Conservation (phyloP, 2,329 filamentous ascomycete species). For the Diaporthe australafricana region DNA sequence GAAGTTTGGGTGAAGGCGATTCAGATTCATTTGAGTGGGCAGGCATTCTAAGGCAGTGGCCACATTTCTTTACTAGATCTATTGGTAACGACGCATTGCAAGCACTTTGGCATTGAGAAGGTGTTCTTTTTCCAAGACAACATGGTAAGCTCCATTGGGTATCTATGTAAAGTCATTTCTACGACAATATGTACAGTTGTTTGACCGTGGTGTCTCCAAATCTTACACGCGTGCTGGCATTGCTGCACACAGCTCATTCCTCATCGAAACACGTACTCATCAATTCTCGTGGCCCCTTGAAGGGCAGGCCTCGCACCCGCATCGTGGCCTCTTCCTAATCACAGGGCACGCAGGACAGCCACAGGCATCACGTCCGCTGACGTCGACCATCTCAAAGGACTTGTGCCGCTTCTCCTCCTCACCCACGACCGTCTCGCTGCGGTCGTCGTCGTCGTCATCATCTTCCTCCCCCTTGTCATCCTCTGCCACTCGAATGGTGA, state of each 20-base stretch:
- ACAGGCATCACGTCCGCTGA: constrained; percentile 7
- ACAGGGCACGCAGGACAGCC: constrained; percentile 25
- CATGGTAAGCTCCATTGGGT: constrained; percentile 14
- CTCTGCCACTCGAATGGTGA: neutral
- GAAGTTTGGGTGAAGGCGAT: no score
- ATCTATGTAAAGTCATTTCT: constrained; percentile 15
- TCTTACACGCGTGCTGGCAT: neutral
- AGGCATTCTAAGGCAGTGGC: neutral
- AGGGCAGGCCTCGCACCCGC: constrained; percentile 29
- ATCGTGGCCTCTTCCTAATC: constrained; percentile 27
- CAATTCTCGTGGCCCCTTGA: constrained; percentile 1
- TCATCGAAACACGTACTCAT: neutral
- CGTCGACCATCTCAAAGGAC: constrained; percentile 19
- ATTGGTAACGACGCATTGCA: neutral
- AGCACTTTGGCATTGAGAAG: neutral
- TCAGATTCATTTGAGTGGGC: no score
- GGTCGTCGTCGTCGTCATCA: neutral
- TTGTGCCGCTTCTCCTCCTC: constrained; percentile 24
- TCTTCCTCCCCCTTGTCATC: neutral
- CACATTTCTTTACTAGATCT: neutral
- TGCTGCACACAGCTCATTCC: no score
- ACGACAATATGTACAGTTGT: neutral
- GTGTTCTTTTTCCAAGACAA: neutral
- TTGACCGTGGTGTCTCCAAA: neutral
- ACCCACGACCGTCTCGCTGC: constrained; percentile 11